Base-by-base conservation (phyloP, 2,329 filamentous ascomycete genomes). In the Talaromyces pinophilus region DNA sequence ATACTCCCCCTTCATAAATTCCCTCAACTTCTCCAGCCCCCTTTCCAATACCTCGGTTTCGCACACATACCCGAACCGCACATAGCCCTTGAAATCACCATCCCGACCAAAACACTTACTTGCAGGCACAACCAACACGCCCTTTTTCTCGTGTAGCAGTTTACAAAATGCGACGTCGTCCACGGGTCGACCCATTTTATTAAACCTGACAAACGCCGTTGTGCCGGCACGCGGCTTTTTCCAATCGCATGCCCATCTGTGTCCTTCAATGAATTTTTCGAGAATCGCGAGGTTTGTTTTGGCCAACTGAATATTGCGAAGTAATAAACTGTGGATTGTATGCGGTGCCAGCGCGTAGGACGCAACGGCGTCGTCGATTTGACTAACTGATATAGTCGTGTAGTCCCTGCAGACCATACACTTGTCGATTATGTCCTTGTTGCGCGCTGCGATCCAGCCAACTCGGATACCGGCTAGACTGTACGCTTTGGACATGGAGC, bases 401-500 rank as follows among this genome's bases (percentile, higher is more conserved):
- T 95, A 96, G 76, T 95, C 90, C 48, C 92, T 84, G 1, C 88
- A 88, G 15, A 81, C 78, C 11, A 89, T 87, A 68, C 91, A 83
- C 15, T 83, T 81, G 61, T 88, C 84, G 63, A 94, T 84, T 65
- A 96, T 83, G 0, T 80, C 79, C 5, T 75, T 74, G 75, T 87
- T 86, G 30, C 87, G 86, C 15, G 88, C 90, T 3, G 90, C 91
- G 66, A 94, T 84, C 93, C 93, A 97, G 38, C 93, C 93, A 1
- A 93, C 79, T 0, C 92, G 88, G 68, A 96, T 88, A 1, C 93
- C 92, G 0, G 92, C 92, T 4, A 97, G 81, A 2, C 90, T 88
- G 78, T 92, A 97, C 0, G 92, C 90, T 79, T 96, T 96, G 30
- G 90, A 94, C 82, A 96, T 87, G 19, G 91, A 93, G 15, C 92